Evolutionary conservation across 2,329 filamentous ascomycete genomes (phyloP).

Genomic region (Alternaria brassicicola): DNA sequence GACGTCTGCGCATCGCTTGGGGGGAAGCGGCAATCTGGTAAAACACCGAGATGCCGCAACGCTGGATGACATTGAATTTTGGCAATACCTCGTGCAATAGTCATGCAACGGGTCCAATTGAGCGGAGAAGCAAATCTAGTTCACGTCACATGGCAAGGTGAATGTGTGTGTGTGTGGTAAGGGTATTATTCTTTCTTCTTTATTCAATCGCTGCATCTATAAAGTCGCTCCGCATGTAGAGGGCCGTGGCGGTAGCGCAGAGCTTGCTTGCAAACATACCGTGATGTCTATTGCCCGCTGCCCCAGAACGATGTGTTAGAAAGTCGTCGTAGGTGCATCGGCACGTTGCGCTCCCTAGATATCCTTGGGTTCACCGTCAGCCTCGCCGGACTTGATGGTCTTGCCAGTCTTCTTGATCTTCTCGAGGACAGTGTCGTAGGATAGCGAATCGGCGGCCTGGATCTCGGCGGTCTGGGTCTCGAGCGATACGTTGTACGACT

Average conservation of each 20-base stretch:
- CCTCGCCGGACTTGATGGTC: constrained; percentile 78
- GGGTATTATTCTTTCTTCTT: constrained; percentile 11
- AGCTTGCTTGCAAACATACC: constrained; percentile 7
- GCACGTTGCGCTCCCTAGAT: constrained; percentile 24
- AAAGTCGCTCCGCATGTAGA: background rate
- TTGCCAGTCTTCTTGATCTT: constrained; percentile 97
- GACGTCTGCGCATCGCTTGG: constrained; percentile 20
- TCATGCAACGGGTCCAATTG: background rate
- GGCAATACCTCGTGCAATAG: background rate
- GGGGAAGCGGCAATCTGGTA: constrained; percentile 18
- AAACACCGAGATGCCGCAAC: constrained; percentile 25
- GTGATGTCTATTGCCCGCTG: constrained; percentile 26
- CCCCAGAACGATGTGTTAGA: constrained; percentile 23
- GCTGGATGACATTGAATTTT: background rate
- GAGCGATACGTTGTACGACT: constrained; percentile 85
- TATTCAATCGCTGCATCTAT: constrained; percentile 7
- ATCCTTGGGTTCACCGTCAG: constrained; percentile 61
- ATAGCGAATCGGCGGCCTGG: constrained; percentile 69
- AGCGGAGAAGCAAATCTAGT: background rate
- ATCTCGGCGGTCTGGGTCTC: constrained; percentile 84
- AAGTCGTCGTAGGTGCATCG: background rate
- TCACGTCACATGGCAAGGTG: background rate
- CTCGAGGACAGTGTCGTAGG: constrained; percentile 80
- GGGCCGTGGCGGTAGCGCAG: constrained; percentile 11
- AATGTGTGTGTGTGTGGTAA: background rate